phyloP scores from a whole-genome alignment of 495 filamentous ascomycete species.

The Lentithecium fluviatile region DNA sequence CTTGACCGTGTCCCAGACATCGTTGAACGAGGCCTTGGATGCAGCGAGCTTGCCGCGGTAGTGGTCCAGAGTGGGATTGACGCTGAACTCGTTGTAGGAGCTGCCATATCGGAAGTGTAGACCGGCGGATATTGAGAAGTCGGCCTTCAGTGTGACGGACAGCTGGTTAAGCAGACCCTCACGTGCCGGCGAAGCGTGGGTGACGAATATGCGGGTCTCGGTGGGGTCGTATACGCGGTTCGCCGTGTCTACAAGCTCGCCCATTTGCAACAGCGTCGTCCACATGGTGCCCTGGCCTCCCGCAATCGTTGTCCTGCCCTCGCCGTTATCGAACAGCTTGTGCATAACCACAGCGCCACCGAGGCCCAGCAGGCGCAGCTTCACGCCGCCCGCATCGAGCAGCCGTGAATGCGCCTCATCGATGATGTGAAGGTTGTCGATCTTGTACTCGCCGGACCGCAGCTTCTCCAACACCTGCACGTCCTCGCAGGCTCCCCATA shows the following conservation, averaged over 20 bases:
- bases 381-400: slow-evolving; percentile 91
- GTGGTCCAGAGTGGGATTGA: slow-evolving; percentile 96
- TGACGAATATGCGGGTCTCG: slow-evolving; percentile 97
- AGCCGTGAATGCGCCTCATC: slow-evolving; percentile 95
- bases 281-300: slow-evolving; percentile 99
- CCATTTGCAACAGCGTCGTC: slow-evolving; percentile 98
- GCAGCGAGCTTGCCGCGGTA: slow-evolving; percentile 99
- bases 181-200: slow-evolving; percentile 93
- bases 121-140: slow-evolving; percentile 97
- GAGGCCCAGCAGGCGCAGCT: slow-evolving; percentile 89
- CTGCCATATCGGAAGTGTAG: slow-evolving; percentile 98
- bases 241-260: slow-evolving; percentile 95
- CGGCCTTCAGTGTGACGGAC: slow-evolving; percentile 94
- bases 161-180: slow-evolving; percentile 98
- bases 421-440: slow-evolving; percentile 95
- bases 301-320: slow-evolving; percentile 95
- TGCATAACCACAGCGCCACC: slow-evolving; percentile 99
- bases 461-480: slow-evolving; percentile 98
- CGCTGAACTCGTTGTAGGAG: slow-evolving; percentile 99
- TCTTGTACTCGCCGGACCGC: slow-evolving; percentile 95
- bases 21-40: slow-evolving; percentile 97
- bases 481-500: slow-evolving; percentile 99
- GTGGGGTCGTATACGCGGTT: slow-evolving; percentile 98
- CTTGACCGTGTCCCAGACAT: slow-evolving; percentile 99
- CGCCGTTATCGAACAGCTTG: slow-evolving; percentile 98